Conservation (phyloP, 805 yeast genomes). For the Hanseniaspora pseudoguilliermondii region DNA sequence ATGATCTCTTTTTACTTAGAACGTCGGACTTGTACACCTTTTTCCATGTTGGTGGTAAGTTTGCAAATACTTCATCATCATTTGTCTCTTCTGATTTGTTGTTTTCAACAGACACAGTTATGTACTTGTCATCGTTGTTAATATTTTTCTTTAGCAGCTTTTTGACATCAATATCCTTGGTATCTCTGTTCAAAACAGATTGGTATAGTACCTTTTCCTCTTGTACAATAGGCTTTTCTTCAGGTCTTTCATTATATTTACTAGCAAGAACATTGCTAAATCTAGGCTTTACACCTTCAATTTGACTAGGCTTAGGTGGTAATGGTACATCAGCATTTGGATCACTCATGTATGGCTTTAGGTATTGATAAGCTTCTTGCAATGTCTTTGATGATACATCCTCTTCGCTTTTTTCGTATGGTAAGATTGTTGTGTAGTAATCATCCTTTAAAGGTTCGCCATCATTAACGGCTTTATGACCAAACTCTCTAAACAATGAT, state of each 20-base stretch:
- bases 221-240: background rate
- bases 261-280: background rate
- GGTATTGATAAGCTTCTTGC: background rate
- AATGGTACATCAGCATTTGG: background rate
- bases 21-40: background rate
- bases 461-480: constrained; percentile 65
- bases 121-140: background rate
- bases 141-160: background rate
- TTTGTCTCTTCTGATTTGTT: background rate
- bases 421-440: constrained; percentile 44
- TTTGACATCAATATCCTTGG: background rate
- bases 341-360: background rate
- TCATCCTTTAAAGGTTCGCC: constrained; percentile 80
- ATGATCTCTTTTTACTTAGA: background rate
- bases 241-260: background rate
- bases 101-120: background rate
- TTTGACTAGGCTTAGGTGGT: background rate
- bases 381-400: constrained; percentile 16
- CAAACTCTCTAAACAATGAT: constrained; percentile 81
- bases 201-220: background rate
- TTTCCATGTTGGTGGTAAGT: background rate
- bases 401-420: constrained; percentile 23
- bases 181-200: background rate
- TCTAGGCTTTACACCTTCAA: background rate
- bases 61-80: background rate